Base-by-base conservation (phyloP, 371 early-diverging fungal species). In the Syncephalastrum racemosum region DNA sequence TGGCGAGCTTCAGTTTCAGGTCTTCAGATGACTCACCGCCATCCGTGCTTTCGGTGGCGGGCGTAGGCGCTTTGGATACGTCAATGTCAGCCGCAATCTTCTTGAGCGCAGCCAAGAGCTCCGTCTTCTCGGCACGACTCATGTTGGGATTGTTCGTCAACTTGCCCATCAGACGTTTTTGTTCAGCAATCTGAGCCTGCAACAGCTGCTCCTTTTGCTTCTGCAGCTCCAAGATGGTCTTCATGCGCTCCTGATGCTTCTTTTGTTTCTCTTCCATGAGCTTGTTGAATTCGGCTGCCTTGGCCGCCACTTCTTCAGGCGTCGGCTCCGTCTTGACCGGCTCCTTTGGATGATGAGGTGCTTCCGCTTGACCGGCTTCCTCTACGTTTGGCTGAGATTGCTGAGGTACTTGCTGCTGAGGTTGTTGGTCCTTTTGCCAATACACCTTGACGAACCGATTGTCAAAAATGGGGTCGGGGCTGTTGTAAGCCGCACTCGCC, bases 381-480 rank as follows among this genome's bases (percentile, higher is more conserved):
- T 23, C 55, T 46, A 24, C 10, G 50, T 16, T 24, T 49, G 16
- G 54, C 56, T 36, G 45, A n/a, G n/a, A 7, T 15, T 16, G 64
- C 63, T 20, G 66, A 59, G 22, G 66, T 61, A 19, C 22, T 15
- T 39, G 46, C 36, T 50, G 43, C 46, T 27, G 54, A 23, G 10
- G 46, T 3, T 24, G 46, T 20, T 46, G 57, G 4, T 46, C 58
- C 25, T 57, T 60, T 42, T 54, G 27, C 63, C 63, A 93, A 63
- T 84, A 93, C 6, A 93, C 88, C 60, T 90, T 90, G 44, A 94
- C 91, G 65, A 94, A 94, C 15, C 94, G 86, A 68, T 94, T 93
- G 40, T 81, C 88, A 66, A 93, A 94, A 24, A 93, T 85, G n/a
- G 87, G 80, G 24, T 91, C 91, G 4, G 94, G 92, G 13, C 85